Base-by-base conservation (phyloP, 495 filamentous ascomycete species). In the Trichoderma orchidacearum region DNA sequence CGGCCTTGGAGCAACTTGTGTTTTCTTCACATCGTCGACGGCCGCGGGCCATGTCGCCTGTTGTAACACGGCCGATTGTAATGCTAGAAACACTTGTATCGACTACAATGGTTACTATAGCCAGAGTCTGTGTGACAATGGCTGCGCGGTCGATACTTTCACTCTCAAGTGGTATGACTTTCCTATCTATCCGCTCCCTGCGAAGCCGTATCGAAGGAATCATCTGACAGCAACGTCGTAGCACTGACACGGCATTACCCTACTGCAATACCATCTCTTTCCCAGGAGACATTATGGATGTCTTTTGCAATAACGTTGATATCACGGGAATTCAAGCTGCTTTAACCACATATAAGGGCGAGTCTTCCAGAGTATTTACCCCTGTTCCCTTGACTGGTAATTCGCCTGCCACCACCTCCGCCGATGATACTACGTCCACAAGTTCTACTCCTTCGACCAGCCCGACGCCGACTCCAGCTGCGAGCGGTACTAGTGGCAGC, bases 261-360 rank as follows among this genome's bases (percentile, higher is more conserved):
- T 73, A 57, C 48, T 76, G 73, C 62, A 66, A 64, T 45, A 75
- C 72, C 1, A 60, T 74, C 18, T 56, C 56, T 0, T 72, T 69
- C 55, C 61, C 63, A 18, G 61, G 61, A 6, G 63, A 68, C 0
- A 60, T 72, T 25, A 60, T 57, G 18, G 74, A 76, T 55, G 75
- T 63, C 60, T 72, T 62, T 58, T 76, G 74, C 61, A 60, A 63
- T 41, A 59, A 59, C 2, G 30, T 62, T 23, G 60, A 55, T 29
- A 55, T 59, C 38, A 65, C 63, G 1, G 65, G 61, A 12, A 35
- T 64, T 2, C 64, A 69, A 35, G 58, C 60, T 23, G 66, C 72
- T 0, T 61, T 66, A 25, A 74, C 70, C 2, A 72, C 74, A 0
- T 68, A 62, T 36, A 54, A 15, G 25, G 70, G 69, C 54, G 59